These are phyloP conservation scores for Teunomyces funiuensis DNA, from an alignment of 805 yeast species.

Conservation along the genomic window DNA sequence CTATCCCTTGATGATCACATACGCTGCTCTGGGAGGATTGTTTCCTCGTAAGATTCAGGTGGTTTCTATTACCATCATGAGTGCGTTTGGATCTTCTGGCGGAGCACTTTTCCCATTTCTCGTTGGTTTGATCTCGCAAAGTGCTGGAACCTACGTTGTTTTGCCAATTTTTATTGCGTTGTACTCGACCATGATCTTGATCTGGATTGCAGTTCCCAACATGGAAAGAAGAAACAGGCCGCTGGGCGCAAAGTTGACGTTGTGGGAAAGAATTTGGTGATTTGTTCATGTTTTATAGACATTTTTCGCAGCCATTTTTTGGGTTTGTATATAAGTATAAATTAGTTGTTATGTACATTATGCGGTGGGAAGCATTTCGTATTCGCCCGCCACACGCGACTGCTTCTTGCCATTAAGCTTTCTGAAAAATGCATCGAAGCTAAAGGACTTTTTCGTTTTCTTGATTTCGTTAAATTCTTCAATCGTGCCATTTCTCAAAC, in stretches of 20 bases:
- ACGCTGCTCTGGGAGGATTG: slow-evolving; percentile 15
- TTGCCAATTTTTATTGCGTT: too few species aligned
- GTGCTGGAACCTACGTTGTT: slow-evolving; percentile 23
- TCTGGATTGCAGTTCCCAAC: too few species aligned
- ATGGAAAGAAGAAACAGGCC: too few species aligned
- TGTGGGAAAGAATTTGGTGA: too few species aligned
- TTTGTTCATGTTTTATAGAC: too few species aligned
- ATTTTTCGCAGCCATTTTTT: not conserved
- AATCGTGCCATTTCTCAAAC: slow-evolving; percentile 23
- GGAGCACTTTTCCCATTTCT: slow-evolving; percentile 25
- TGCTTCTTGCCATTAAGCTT: not conserved
- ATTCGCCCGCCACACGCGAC: not conserved
- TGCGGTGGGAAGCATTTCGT: slow-evolving; percentile 5
- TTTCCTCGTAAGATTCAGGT: slow-evolving; percentile 25
- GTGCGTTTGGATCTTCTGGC: slow-evolving; percentile 26
- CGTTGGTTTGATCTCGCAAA: slow-evolving; percentile 21
- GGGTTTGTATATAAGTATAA: too few species aligned
- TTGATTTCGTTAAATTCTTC: slow-evolving; percentile 23
- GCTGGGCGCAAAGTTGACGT: too few species aligned
- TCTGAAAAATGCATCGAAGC: not conserved
- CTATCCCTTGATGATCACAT: slow-evolving; percentile 23
- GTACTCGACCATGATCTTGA: too few species aligned
- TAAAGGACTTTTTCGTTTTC: slow-evolving; percentile 8
- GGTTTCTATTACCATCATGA: slow-evolving; percentile 21
- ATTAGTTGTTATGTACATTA: not conserved